Evolutionary conservation across 2,329 filamentous ascomycete genomes (phyloP).

Genomic region (Arthrobotrys entomopaga): DNA sequence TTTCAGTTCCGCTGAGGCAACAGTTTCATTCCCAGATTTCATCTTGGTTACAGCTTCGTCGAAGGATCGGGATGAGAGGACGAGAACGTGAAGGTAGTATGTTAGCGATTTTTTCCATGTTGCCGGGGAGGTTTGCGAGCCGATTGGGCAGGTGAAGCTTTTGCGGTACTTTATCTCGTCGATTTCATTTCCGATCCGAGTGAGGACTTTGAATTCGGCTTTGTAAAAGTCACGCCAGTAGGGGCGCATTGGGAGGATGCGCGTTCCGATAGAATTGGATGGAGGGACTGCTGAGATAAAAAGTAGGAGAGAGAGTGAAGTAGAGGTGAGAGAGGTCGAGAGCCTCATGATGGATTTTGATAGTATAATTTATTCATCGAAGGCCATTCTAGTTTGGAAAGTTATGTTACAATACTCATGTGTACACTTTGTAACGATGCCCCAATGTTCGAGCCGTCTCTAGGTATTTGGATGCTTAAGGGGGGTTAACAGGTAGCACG

Average conservation of each 20-base stretch:
- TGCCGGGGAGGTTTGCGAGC: neutral
- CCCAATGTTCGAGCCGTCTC: too few species aligned
- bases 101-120: conserved; percentile 6
- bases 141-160: conserved; percentile 2
- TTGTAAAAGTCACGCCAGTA: conserved; percentile 17
- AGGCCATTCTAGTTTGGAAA: too few species aligned
- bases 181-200: neutral
- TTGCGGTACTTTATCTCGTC: conserved; percentile 16
- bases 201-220: neutral
- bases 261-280: neutral
- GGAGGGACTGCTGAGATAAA: neutral
- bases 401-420: too few species aligned
- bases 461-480: too few species aligned
- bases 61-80: neutral
- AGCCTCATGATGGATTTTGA: neutral
- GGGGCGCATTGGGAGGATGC: neutral
- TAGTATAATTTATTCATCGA: too few species aligned
- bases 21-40: conserved; percentile 4
- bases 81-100: conserved; percentile 11
- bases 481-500: too few species aligned
- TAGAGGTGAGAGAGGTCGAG: neutral
- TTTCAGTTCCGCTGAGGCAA: neutral
- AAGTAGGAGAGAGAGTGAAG: neutral
- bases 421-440: too few species aligned
- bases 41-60: neutral